These are phyloP conservation scores for Tetradesmus lagerheimii DNA, from an alignment of 139 green algal species.

Conservation along the genomic window DNA sequence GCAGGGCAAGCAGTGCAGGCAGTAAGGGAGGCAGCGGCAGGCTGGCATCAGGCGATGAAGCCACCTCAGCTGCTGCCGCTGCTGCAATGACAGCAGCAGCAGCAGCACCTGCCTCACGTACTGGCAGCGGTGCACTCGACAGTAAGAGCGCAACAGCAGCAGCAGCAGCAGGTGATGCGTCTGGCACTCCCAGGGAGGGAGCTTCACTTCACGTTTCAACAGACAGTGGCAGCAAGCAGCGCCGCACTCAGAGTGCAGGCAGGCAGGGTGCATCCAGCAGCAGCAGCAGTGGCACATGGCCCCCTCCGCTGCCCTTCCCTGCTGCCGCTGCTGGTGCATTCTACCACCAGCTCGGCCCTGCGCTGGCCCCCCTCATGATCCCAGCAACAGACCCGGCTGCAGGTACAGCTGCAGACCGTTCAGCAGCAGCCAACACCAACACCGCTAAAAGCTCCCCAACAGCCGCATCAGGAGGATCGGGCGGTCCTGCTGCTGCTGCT, in stretches of 20 bases:
- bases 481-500: background rate
- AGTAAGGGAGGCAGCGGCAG: background rate
- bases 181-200: background rate
- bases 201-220: background rate
- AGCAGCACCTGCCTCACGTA: background rate
- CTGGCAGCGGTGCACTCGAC: background rate
- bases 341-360: background rate
- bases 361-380: constrained; percentile 6
- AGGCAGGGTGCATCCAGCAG: background rate
- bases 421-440: background rate
- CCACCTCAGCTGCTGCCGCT: background rate
- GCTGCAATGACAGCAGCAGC: background rate
- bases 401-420: background rate
- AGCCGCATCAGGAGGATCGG: background rate
- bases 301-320: background rate
- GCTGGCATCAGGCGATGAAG: background rate
- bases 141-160: background rate
- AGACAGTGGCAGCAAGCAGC: background rate
- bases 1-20: background rate
- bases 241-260: too few species aligned
- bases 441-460: background rate
- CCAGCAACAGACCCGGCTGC: background rate
- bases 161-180: background rate
- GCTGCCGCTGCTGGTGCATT: background rate
- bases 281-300: background rate